Conservation (phyloP, 169 alveolate genomes). For the Plasmodium gonderi region DNA sequence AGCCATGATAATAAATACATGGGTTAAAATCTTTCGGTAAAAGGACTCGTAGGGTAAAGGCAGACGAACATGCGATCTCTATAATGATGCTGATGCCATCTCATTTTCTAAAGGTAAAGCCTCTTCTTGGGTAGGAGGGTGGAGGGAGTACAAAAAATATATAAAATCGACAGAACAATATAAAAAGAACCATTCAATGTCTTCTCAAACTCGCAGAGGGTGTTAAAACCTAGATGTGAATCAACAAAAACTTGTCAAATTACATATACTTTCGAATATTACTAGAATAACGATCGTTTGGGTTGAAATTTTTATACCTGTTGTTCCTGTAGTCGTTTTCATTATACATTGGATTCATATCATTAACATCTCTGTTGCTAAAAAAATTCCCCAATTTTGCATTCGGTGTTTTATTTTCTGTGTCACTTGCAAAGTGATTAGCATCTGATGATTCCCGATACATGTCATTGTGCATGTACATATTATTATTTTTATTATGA, state of each 20-base stretch:
- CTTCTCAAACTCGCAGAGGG: no score
- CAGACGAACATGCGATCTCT: not conserved
- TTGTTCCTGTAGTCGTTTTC: slow-evolving; percentile 12
- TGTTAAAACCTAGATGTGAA: not conserved
- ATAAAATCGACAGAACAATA: no score
- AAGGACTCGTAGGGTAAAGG: no score
- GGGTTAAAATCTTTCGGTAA: no score
- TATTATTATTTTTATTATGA: not conserved
- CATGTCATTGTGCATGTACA: not conserved
- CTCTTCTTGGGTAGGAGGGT: no score
- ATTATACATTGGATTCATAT: slow-evolving; percentile 7
- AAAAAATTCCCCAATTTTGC: slow-evolving; percentile 2
- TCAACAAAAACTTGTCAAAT: not conserved
- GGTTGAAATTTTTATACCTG: slow-evolving; percentile 20
- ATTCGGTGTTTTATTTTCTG: not conserved
- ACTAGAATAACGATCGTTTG: slow-evolving; percentile 3
- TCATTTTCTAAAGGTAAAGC: no score
- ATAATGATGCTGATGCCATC: no score
- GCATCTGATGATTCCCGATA: slow-evolving; percentile 5
- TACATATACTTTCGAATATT: slow-evolving; percentile 20
- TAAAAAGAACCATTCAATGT: no score
- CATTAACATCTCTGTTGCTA: slow-evolving; percentile 15
- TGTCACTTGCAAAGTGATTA: not conserved
- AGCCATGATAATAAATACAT: no score
- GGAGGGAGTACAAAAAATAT: no score